Conservation (phyloP, 148 eudicot species). For the Suaeda aralocaspica region DNA sequence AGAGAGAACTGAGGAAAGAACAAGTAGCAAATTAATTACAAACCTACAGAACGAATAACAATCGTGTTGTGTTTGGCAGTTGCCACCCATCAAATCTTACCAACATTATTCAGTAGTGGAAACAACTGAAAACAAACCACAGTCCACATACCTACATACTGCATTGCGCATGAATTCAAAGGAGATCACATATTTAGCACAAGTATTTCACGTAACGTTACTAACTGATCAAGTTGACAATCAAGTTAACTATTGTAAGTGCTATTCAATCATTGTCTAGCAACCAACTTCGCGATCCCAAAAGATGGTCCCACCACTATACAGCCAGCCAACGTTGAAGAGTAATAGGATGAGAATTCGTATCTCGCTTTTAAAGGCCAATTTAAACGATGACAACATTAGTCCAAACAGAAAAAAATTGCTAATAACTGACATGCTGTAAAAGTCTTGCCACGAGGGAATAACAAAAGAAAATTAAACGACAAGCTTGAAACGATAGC, state of each 20-base stretch:
- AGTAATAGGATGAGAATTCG: neutral
- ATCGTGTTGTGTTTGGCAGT: no score
- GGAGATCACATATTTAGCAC: neutral
- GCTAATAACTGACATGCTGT: neutral
- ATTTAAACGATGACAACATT: neutral
- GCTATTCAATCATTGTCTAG: neutral
- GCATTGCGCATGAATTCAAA: no score
- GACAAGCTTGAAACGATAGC: neutral
- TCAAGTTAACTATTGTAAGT: neutral
- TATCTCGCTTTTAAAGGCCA: neutral
- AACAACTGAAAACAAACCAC: no score
- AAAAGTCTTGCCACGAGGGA: slow-evolving; percentile 20
- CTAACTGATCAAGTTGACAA: neutral
- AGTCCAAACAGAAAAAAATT: neutral
- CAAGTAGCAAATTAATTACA: no score
- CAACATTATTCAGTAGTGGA: no score
- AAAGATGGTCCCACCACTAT: neutral
- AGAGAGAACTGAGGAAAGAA: no score
- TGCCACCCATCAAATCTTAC: no score
- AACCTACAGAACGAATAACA: no score
- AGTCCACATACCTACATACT: no score
- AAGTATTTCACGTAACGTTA: slow-evolving; percentile 3
- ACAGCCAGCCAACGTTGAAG: slow-evolving; percentile 19
- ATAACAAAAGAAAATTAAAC: neutral
- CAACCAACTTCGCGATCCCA: neutral